These are phyloP conservation scores for Aspergillus sparsus DNA, from an alignment of 495 filamentous ascomycete genomes.

Conservation along the genomic window DNA sequence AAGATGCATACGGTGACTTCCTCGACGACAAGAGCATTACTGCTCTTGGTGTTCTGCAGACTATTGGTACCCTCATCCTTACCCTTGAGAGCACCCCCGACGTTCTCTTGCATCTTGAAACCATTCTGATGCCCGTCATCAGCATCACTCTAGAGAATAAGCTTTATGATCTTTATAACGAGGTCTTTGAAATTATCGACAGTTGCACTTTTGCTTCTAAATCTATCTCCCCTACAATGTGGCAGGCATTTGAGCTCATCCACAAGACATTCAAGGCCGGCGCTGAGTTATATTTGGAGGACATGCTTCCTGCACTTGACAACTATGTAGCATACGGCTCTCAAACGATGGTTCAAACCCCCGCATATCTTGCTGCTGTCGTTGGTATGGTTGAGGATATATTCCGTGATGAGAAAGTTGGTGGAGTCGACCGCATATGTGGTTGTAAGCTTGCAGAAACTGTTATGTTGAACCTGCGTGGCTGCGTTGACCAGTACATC, in stretches of 20 bases:
- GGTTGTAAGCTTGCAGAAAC: slow-evolving; percentile 99
- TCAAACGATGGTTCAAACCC: slow-evolving; percentile 74
- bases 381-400: slow-evolving; percentile 79
- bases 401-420: slow-evolving; percentile 83
- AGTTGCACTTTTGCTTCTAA: slow-evolving; percentile 99
- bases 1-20: slow-evolving; percentile 82
- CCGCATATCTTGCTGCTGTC: slow-evolving; percentile 80
- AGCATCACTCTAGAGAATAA: slow-evolving; percentile 95
- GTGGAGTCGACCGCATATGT: slow-evolving; percentile 93
- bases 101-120: slow-evolving; percentile 89
- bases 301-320: slow-evolving; percentile 96
- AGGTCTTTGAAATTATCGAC: slow-evolving; percentile 98
- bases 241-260: slow-evolving; percentile 95
- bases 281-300: slow-evolving; percentile 95
- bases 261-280: slow-evolving; percentile 96
- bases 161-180: slow-evolving; percentile 94
- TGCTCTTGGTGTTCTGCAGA: slow-evolving; percentile 92
- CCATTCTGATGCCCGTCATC: slow-evolving; percentile 95
- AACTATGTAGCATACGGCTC: slow-evolving; percentile 94
- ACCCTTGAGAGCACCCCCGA: slow-evolving; percentile 96
- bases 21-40: slow-evolving; percentile 98
- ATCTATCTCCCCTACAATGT: slow-evolving; percentile 93
- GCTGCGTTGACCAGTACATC: slow-evolving; percentile 83
- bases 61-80: slow-evolving; percentile 94
- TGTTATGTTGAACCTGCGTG: slow-evolving; percentile 92